phyloP scores from a whole-genome alignment of 176 grass and related monocot species.

The Oryza longistaminata region DNA sequence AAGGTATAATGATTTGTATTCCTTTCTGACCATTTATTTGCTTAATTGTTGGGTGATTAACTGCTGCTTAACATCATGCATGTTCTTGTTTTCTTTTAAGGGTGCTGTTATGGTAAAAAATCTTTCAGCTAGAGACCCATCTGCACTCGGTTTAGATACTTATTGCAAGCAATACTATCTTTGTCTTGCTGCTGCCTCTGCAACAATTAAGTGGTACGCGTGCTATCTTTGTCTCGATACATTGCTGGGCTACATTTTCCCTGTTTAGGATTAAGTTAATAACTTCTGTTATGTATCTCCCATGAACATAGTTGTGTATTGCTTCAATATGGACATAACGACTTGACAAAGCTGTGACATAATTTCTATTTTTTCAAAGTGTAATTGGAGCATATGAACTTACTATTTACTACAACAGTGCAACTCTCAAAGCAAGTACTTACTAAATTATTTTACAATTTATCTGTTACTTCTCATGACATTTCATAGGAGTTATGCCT shows the following conservation, averaged over 20 bases:
- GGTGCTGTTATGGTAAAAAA: conserved; percentile 75
- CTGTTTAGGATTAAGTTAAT: conserved; percentile 21
- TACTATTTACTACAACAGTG: neutral
- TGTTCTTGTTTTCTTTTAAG: conserved; percentile 45
- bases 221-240: neutral
- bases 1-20: conserved; percentile 59
- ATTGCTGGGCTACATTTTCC: neutral
- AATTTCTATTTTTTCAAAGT: conserved; percentile 10
- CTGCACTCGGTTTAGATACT: conserved; percentile 83
- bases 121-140: conserved; percentile 88
- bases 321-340: neutral
- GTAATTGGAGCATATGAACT: conserved; percentile 15
- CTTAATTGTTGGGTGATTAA: conserved; percentile 26
- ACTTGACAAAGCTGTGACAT: neutral
- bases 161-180: conserved; percentile 97
- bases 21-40: neutral
- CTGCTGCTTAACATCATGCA: conserved; percentile 5
- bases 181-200: conserved; percentile 80
- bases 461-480: neutral
- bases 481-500: neutral
- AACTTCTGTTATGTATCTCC: conserved; percentile 14
- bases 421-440: neutral
- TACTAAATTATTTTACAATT: neutral
- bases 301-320: conserved; percentile 7
- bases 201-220: conserved; percentile 82